Percentiles rank a stretch among this genome's conserved stretches.
Evolutionary conservation across 2,329 filamentous ascomycete species (phyloP).

Genomic region (Ceratocystiopsis sp.): DNA sequence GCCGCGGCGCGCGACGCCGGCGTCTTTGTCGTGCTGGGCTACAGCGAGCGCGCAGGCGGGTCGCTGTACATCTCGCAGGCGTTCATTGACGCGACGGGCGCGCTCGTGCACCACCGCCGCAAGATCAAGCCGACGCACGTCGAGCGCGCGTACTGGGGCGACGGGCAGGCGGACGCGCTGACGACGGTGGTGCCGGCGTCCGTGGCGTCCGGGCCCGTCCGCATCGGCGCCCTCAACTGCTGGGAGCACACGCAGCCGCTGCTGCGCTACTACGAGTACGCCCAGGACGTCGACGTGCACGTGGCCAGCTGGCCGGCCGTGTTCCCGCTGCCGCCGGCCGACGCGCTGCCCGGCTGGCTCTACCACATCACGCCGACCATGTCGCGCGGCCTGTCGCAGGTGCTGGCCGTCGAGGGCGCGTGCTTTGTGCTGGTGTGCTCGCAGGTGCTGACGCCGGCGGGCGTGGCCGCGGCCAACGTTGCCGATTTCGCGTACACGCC

Average conservation of each 20-base stretch:
- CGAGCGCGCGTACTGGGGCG: conserved; percentile 32
- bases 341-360: conserved; percentile 13
- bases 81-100: conserved; percentile 16
- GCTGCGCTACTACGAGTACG: conserved; percentile 27
- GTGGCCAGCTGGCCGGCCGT: conserved; percentile 28
- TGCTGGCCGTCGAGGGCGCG: conserved; percentile 38
- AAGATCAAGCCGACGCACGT: conserved; percentile 38
- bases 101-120: conserved; percentile 20
- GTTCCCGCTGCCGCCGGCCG: conserved; percentile 6
- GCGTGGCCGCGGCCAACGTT: conserved; percentile 24
- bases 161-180: conserved; percentile 22
- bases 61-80: conserved; percentile 29
- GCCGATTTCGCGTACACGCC: conserved; percentile 12
- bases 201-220: conserved; percentile 23
- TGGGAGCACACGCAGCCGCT: conserved; percentile 35
- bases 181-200: conserved; percentile 21
- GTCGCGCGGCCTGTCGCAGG: conserved; percentile 27
- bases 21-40: conserved; percentile 27
- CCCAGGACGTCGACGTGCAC: conserved; percentile 28
- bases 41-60: conserved; percentile 20
- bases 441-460: conserved; percentile 26
- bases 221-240: conserved; percentile 28
- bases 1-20: conserved; percentile 16
- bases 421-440: conserved; percentile 38
- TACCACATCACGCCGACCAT: conserved; percentile 18